Evolutionary conservation across 108 stramenopile genomes (phyloP).

Genomic region (Skeletonema menzelii): DNA sequence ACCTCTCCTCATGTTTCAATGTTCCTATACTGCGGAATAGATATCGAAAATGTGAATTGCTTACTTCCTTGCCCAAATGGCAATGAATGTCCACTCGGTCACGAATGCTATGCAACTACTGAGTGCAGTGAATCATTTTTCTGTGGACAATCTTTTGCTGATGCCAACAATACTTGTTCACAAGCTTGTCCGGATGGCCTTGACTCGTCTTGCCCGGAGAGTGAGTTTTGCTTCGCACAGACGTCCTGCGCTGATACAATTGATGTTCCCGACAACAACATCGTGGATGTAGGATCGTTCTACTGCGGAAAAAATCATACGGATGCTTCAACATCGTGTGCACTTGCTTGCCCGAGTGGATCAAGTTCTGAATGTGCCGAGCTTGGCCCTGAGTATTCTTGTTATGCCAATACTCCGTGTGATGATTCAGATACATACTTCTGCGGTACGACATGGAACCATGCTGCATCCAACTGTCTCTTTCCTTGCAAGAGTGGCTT

Average conservation of each 20-base stretch:
- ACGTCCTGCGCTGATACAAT: slow-evolving; percentile 27
- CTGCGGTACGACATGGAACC: slow-evolving; percentile 82
- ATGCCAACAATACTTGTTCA: slow-evolving; percentile 40
- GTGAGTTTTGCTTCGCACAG: slow-evolving; percentile 37
- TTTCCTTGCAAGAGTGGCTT: slow-evolving; percentile 69
- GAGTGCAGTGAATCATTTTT: slow-evolving; percentile 44
- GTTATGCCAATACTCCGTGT: slow-evolving; percentile 43
- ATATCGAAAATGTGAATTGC: slow-evolving; percentile 39
- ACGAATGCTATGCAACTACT: slow-evolving; percentile 45
- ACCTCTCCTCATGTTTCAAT: slow-evolving; percentile 32
- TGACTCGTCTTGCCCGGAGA: slow-evolving; percentile 29
- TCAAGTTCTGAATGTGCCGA: slow-evolving; percentile 37
- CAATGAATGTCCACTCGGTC: slow-evolving; percentile 33
- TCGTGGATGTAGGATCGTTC: slow-evolving; percentile 27
- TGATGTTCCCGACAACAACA: background rate
- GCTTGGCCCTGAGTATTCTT: slow-evolving; percentile 45
- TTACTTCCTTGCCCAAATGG: slow-evolving; percentile 37
- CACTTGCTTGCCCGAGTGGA: slow-evolving; percentile 46
- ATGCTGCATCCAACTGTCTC: slow-evolving; percentile 69
- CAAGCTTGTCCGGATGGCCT: slow-evolving; percentile 36
- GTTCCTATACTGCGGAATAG: slow-evolving; percentile 42
- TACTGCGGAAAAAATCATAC: slow-evolving; percentile 48
- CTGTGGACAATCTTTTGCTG: slow-evolving; percentile 33
- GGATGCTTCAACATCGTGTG: slow-evolving; percentile 40
- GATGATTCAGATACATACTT: slow-evolving; percentile 57